Evolutionary conservation across 257 asterid species (phyloP).

Genomic region (Solanum pennellii): DNA sequence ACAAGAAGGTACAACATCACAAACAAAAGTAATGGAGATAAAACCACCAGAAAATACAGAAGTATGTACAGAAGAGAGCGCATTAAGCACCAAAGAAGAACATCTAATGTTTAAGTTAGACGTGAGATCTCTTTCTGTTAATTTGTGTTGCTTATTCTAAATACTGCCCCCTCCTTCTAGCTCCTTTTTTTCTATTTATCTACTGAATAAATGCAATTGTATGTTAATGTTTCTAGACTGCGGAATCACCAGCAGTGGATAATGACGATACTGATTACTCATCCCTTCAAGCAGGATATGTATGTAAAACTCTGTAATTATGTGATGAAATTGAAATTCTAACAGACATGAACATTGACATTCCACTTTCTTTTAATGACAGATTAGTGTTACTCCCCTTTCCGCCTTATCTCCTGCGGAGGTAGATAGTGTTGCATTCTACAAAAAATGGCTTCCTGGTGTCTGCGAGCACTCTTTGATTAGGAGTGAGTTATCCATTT

Average conservation of each 20-base stretch:
- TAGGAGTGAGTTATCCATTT: background rate
- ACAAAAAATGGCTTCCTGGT: constrained; percentile 49
- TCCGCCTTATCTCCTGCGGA: constrained; percentile 66
- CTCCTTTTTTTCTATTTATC: too few species aligned
- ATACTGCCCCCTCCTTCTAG: background rate
- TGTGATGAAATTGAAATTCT: background rate
- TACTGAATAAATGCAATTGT: too few species aligned
- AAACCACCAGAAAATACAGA: constrained; percentile 19
- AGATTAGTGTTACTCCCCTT: constrained; percentile 72
- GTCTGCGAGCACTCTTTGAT: constrained; percentile 6
- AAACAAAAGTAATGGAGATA: constrained; percentile 54
- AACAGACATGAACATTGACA: background rate
- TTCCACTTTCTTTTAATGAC: constrained; percentile 9
- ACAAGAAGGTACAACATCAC: constrained; percentile 48
- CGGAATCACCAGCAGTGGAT: constrained; percentile 27
- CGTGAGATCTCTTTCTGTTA: constrained; percentile 21
- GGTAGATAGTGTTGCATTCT: constrained; percentile 37
- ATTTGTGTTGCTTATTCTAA: background rate
- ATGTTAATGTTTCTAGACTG: constrained; percentile 24
- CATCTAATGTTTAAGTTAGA: constrained; percentile 60
- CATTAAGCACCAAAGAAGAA: constrained; percentile 21
- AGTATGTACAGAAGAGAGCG: background rate
- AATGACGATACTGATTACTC: constrained; percentile 37
- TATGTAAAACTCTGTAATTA: constrained; percentile 19
- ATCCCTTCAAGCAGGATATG: constrained; percentile 56